phyloP scores from a whole-genome alignment of 2,329 filamentous ascomycete species.

The Calonectria leucothoes region DNA sequence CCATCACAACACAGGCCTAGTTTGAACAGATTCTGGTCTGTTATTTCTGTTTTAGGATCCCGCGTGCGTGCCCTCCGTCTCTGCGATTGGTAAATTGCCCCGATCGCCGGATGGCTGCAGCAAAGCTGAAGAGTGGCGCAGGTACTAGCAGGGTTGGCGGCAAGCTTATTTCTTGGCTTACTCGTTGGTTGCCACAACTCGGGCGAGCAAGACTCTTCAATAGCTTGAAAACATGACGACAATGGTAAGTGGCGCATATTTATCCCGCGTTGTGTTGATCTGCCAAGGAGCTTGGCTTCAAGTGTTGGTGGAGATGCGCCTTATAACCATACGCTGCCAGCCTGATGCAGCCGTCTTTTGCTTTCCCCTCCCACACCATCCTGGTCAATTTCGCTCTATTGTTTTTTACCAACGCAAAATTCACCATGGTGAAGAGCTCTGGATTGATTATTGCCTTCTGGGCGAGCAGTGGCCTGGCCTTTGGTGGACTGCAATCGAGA shows the following conservation, averaged over 20 bases:
- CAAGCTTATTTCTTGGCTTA: not conserved
- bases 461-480: not conserved
- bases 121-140: conserved; percentile 9
- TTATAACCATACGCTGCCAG: not conserved
- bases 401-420: not conserved
- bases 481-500: not conserved
- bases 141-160: not conserved
- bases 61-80: no score
- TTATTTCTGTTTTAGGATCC: no score
- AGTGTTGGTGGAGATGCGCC: not conserved
- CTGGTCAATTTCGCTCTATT: not conserved
- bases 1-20: no score
- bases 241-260: not conserved
- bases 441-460: not conserved
- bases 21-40: no score
- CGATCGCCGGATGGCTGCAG: no score
- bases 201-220: not conserved
- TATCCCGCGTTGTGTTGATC: not conserved
- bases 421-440: not conserved
- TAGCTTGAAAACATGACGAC: not conserved
- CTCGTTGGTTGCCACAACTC: no score
- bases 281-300: not conserved
- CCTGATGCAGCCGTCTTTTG: not conserved
- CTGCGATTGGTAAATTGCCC: no score
- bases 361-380: not conserved